phyloP scores from a whole-genome alignment of 441 rosid genomes.

The Raphanus hybrid region DNA sequence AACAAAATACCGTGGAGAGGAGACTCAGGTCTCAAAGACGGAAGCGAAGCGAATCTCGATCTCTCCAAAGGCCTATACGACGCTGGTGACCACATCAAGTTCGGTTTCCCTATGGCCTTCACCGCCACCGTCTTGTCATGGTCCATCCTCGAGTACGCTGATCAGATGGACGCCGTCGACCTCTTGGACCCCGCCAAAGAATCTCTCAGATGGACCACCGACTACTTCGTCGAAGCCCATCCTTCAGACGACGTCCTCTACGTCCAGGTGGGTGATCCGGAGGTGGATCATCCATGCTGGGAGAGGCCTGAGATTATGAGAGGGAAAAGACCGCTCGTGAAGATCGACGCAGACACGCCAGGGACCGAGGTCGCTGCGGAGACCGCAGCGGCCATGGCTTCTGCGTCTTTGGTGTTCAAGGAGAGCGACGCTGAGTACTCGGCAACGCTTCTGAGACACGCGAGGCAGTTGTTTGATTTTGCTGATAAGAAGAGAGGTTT shows the following conservation, averaged over 20 bases:
- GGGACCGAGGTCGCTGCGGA: slow-evolving; percentile 98
- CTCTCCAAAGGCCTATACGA: slow-evolving; percentile 70
- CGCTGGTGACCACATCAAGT: slow-evolving; percentile 72
- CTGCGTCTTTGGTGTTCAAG: slow-evolving; percentile 91
- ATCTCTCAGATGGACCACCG: slow-evolving; percentile 66
- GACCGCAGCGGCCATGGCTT: slow-evolving; percentile 95
- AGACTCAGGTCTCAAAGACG: slow-evolving; percentile 62
- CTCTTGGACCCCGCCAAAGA: slow-evolving; percentile 54
- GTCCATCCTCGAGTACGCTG: slow-evolving; percentile 78
- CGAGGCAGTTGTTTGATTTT: slow-evolving; percentile 72
- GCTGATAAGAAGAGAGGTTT: slow-evolving; percentile 66
- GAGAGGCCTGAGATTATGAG: slow-evolving; percentile 86
- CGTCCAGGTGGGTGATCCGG: slow-evolving; percentile 88
- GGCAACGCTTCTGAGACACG: slow-evolving; percentile 74
- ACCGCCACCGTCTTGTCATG: slow-evolving; percentile 69
- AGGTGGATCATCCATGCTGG: slow-evolving; percentile 85
- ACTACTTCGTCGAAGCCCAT: slow-evolving; percentile 61
- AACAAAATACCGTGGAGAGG: slow-evolving; percentile 69
- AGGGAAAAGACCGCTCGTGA: slow-evolving; percentile 72
- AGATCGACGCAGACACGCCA: slow-evolving; percentile 65
- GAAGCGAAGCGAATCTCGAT: slow-evolving; percentile 54
- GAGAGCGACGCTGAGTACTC: slow-evolving; percentile 63
- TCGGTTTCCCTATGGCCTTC: slow-evolving; percentile 76
- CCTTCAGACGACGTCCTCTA: slow-evolving; percentile 58
- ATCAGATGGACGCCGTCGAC: slow-evolving; percentile 56